Conservation (phyloP, 148 eudicot genomes). For the Chenopodium album region DNA sequence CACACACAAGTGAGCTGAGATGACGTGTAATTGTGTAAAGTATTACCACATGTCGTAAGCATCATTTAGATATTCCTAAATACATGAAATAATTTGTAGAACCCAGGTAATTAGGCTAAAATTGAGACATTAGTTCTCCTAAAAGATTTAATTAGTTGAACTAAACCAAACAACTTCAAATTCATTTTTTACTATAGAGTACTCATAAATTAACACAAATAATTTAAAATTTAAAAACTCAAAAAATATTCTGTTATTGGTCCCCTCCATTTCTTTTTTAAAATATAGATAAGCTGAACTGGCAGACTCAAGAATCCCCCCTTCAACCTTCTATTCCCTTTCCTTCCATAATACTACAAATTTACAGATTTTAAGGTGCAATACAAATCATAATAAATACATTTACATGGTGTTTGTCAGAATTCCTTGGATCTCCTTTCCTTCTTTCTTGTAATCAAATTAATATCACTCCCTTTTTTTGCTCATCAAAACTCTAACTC, state of each 20-base stretch:
- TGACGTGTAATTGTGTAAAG: no score
- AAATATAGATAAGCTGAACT: conserved; percentile 24
- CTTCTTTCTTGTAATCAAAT: not conserved
- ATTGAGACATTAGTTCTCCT: no score
- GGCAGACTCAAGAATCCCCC: conserved; percentile 22
- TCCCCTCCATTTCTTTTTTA: conserved; percentile 11
- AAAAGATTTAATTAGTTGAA: not conserved
- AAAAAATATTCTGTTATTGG: conserved; percentile 12
- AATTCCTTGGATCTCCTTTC: conserved; percentile 25
- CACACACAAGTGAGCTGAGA: no score
- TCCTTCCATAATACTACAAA: conserved; percentile 29
- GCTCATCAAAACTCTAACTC: not conserved
- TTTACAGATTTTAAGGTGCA: conserved; percentile 18
- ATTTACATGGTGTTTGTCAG: conserved; percentile 24
- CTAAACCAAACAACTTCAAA: not conserved
- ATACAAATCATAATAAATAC: conserved; percentile 13
- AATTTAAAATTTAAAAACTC: not conserved
- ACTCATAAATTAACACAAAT: not conserved
- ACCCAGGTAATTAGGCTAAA: no score
- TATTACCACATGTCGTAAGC: no score
- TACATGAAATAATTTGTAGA: no score
- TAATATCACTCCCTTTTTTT: not conserved
- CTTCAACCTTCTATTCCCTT: conserved; percentile 32
- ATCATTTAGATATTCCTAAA: no score
- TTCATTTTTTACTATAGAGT: not conserved